Evolutionary conservation across 2,329 filamentous ascomycete genomes (phyloP).

Genomic region (Neonectria coccinea): DNA sequence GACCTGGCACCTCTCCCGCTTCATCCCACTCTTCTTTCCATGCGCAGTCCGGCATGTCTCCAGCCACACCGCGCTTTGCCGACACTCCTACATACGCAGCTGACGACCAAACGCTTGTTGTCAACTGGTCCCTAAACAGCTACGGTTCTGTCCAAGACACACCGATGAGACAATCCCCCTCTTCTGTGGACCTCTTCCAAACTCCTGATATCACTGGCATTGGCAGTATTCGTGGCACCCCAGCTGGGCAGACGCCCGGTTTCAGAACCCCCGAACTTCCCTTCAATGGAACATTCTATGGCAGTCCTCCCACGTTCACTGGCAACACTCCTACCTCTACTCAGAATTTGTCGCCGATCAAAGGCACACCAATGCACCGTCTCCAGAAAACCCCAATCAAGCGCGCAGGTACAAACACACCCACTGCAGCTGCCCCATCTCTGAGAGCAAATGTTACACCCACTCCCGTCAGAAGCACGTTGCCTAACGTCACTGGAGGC

Average conservation of each 20-base stretch:
- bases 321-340: slow-evolving; percentile 10
- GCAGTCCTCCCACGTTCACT: background rate
- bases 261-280: slow-evolving; percentile 12
- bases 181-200: background rate
- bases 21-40: background rate
- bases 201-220: slow-evolving; percentile 9
- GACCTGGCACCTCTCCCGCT: background rate
- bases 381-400: slow-evolving; percentile 13
- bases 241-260: background rate
- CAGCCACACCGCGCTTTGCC: background rate
- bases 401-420: slow-evolving; percentile 2
- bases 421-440: background rate
- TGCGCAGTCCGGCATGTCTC: background rate
- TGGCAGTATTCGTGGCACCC: background rate
- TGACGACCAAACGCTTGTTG: background rate
- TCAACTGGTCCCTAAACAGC: background rate
- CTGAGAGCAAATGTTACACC: slow-evolving; percentile 1
- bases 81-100: background rate
- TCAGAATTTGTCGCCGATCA: slow-evolving; percentile 13
- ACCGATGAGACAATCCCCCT: background rate
- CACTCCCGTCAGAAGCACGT: background rate
- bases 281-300: background rate
- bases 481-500: background rate
- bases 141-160: background rate
- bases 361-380: background rate